Conservation (phyloP, 2,329 filamentous ascomycete species). For the Monilinia fructicola region DNA sequence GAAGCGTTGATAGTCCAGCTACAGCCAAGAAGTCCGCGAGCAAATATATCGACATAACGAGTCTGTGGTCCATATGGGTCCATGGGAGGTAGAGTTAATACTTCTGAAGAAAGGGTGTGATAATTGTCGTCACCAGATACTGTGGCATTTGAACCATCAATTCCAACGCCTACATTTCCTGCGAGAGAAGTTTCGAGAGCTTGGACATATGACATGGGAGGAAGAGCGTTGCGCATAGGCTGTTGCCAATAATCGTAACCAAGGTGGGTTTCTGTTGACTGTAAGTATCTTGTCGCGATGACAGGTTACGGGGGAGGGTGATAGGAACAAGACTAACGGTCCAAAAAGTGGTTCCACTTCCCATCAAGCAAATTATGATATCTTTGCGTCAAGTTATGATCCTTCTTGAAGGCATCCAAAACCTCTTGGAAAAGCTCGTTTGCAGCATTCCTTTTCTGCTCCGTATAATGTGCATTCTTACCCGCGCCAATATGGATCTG, state of each 20-base stretch:
- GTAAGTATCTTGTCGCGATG: constrained; percentile 38
- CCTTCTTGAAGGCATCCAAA: constrained; percentile 54
- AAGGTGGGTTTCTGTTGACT: constrained; percentile 48
- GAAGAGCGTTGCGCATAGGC: constrained; percentile 68
- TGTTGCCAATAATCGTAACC: constrained; percentile 61
- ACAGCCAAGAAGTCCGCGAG: constrained; percentile 53
- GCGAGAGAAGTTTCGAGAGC: constrained; percentile 56
- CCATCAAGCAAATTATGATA: constrained; percentile 60
- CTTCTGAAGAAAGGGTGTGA: constrained; percentile 56
- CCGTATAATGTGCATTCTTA: constrained; percentile 54
- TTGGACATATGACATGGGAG: constrained; percentile 60
- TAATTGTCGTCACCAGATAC: constrained; percentile 66
- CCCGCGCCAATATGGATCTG: constrained; percentile 53
- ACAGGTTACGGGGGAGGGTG: neutral
- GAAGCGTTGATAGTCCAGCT: constrained; percentile 52
- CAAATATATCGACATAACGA: constrained; percentile 65
- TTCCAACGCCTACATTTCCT: constrained; percentile 61
- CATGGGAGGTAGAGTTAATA: constrained; percentile 55
- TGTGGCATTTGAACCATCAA: constrained; percentile 65
- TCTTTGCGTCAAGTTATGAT: constrained; percentile 54
- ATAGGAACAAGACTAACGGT: constrained; percentile 44
- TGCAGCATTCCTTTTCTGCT: constrained; percentile 56
- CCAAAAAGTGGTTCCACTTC: constrained; percentile 63
- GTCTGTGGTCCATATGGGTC: constrained; percentile 56
- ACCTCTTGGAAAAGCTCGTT: constrained; percentile 55